Evolutionary conservation across 176 grass and related monocot genomes (phyloP), one percentile per base, ranked within the genome.

Genomic region (Lolium multiflorum): DNA sequence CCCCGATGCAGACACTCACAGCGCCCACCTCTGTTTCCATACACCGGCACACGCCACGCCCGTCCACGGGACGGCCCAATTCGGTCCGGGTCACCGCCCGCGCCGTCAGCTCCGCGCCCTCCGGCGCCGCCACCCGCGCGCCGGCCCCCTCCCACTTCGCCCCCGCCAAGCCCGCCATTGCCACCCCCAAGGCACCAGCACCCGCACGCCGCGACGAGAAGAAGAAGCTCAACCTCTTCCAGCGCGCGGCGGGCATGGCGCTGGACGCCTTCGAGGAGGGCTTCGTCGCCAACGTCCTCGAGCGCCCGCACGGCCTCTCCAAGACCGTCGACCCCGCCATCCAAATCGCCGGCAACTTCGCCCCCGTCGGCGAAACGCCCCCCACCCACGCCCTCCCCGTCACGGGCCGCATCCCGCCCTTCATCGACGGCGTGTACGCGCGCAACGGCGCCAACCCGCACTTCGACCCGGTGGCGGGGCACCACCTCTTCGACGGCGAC

Each of bases 401-500:
- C 0, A 12, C 77, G 0, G 95, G 95, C 0, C 88, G 76, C 61
- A 97, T 97, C 81, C 95, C 95, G n/a, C 81, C 87, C 43, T 94
- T 83, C 87, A 88, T 97, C 88, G 87, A 79, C 77, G 95, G 95
- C 7, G 87, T 97, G 1, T 97, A 97, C 78, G 92, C 93, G 12
- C 89, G 95, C 44, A 97, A 97, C 93, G 95, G 92, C 70, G 95
- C 95, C 13, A 97, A 97, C 90, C 95, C 95, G 10, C 80, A 80
- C 86, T 92, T 97, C 74, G 90, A 94, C 74, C 95, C 95, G 21
- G 80, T 91, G 11, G 95, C 92, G 3, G 95, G 95, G 5, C 92
- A 97, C 89, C 95, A 97, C 89, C 88, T 97, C 38, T 97, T 97
- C 87, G 95, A 97, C 83, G 95, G 92, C 79, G 95, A 97, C 75